phyloP scores from a whole-genome alignment of 176 grass and related monocot species.

The Phyllostachys edulis region DNA sequence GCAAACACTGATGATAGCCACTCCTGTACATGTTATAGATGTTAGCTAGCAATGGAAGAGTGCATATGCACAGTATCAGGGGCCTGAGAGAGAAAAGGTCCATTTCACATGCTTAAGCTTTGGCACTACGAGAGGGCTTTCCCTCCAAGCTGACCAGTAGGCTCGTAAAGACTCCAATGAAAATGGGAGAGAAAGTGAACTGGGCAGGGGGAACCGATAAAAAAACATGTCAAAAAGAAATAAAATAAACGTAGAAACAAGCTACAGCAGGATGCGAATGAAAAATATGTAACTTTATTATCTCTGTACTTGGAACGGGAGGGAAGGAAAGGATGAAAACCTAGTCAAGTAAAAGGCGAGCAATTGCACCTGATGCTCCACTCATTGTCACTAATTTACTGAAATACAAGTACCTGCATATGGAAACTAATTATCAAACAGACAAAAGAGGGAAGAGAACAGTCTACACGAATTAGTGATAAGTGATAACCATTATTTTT shows the following conservation, averaged over 20 bases:
- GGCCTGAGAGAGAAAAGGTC: too few species aligned
- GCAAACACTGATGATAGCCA: slow-evolving; percentile 64
- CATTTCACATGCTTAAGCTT: too few species aligned
- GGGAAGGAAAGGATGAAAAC: slow-evolving; percentile 10
- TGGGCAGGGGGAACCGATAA: too few species aligned
- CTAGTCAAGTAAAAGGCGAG: slow-evolving; percentile 86
- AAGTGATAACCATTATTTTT: neutral
- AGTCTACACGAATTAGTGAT: neutral
- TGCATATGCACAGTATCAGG: too few species aligned
- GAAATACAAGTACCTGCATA: slow-evolving; percentile 84
- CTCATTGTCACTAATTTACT: slow-evolving; percentile 68
- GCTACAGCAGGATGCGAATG: too few species aligned
- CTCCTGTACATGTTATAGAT: slow-evolving; percentile 38
- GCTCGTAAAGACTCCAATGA: too few species aligned
- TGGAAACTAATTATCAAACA: slow-evolving; percentile 20
- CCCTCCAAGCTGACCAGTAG: too few species aligned
- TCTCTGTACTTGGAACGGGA: neutral
- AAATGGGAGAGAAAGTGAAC: too few species aligned
- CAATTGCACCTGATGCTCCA: slow-evolving; percentile 67
- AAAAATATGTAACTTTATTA: too few species aligned
- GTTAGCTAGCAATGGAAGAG: slow-evolving; percentile 17
- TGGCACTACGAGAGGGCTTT: too few species aligned
- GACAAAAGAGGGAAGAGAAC: slow-evolving; percentile 1
- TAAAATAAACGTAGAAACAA: too few species aligned
- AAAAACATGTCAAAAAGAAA: too few species aligned